phyloP scores from a whole-genome alignment of 106 monocot genomes.

The Cymbidium sinense region DNA sequence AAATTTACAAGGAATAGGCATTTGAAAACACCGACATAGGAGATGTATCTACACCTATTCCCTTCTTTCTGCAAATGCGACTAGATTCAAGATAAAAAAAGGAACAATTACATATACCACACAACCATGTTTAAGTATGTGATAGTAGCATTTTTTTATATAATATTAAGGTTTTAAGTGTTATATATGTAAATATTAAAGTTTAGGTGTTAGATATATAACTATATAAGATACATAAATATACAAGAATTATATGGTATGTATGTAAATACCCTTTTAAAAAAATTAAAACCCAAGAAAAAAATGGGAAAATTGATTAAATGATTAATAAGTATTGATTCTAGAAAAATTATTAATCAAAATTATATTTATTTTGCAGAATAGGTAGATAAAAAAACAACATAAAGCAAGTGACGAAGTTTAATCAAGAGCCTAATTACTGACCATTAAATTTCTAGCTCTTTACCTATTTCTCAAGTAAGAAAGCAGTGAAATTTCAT shows the following conservation, averaged over 20 bases:
- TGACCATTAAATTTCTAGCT: not conserved
- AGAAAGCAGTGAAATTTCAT: slow-evolving; percentile 59
- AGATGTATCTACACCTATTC: not conserved
- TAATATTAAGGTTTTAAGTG: too few relatives aligned
- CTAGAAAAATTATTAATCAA: not conserved
- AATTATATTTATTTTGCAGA: not conserved
- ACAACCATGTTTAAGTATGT: too few relatives aligned
- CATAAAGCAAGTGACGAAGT: not conserved
- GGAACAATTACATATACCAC: too few relatives aligned
- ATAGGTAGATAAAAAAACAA: not conserved
- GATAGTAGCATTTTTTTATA: too few relatives aligned
- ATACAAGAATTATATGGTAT: too few relatives aligned
- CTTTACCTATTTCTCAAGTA: slow-evolving; percentile 77
- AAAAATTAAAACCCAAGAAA: not conserved
- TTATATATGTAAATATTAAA: too few relatives aligned
- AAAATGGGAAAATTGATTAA: not conserved
- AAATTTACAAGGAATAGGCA: too few relatives aligned
- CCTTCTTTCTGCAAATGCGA: not conserved
- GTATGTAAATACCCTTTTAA: too few relatives aligned
- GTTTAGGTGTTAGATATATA: too few relatives aligned
- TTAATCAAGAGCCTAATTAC: not conserved
- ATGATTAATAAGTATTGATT: not conserved
- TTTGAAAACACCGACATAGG: too few relatives aligned
- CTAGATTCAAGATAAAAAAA: not conserved
- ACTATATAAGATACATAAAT: too few relatives aligned